Percentiles rank a stretch among this genome's conserved stretches.
These are phyloP conservation scores for Fusarium newnesense DNA, from an alignment of 2,329 filamentous ascomycete genomes.

Conservation along the genomic window DNA sequence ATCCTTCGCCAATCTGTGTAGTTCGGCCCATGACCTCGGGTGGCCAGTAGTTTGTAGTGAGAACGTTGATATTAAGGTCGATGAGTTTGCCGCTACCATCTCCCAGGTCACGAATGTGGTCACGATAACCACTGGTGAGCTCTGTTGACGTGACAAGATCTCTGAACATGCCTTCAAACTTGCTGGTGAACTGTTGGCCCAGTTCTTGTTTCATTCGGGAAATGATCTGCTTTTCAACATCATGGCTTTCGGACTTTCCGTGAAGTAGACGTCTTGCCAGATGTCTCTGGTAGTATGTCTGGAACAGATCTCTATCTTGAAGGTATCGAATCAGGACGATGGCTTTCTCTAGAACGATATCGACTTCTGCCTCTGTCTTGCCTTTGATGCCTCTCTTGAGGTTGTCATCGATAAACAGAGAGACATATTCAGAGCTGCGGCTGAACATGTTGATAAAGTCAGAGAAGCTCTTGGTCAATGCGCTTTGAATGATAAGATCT, in stretches of 20 bases:
- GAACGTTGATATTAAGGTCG: conserved; percentile 84
- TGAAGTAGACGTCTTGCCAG: conserved; percentile 87
- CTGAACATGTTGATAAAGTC: conserved; percentile 94
- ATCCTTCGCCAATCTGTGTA: conserved; percentile 60
- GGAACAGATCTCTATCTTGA: conserved; percentile 92
- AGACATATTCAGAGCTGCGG: conserved; percentile 90
- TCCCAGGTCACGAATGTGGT: conserved; percentile 67
- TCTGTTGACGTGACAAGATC: conserved; percentile 92
- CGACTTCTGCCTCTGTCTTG: conserved; percentile 89
- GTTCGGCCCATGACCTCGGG: conserved; percentile 82
- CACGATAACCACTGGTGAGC: conserved; percentile 79
- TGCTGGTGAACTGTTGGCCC: conserved; percentile 91
- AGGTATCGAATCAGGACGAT: conserved; percentile 89
- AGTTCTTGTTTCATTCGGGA: conserved; percentile 97
- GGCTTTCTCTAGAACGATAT: conserved; percentile 85
- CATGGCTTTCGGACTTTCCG: conserved; percentile 88
- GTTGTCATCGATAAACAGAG: conserved; percentile 96
- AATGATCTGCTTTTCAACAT: conserved; percentile 96
- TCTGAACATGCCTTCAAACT: conserved; percentile 97
- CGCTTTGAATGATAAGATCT: conserved; percentile 82
- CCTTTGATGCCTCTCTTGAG: conserved; percentile 93
- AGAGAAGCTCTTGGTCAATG: conserved; percentile 86
- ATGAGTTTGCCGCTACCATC: conserved; percentile 61
- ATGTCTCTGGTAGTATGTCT: conserved; percentile 98
- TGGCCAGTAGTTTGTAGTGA: conserved; percentile 96